Evolutionary conservation across 2,329 filamentous ascomycete species (phyloP), one percentile per base, ranked within the genome.

Genomic region (Ciborinia camelliae): DNA sequence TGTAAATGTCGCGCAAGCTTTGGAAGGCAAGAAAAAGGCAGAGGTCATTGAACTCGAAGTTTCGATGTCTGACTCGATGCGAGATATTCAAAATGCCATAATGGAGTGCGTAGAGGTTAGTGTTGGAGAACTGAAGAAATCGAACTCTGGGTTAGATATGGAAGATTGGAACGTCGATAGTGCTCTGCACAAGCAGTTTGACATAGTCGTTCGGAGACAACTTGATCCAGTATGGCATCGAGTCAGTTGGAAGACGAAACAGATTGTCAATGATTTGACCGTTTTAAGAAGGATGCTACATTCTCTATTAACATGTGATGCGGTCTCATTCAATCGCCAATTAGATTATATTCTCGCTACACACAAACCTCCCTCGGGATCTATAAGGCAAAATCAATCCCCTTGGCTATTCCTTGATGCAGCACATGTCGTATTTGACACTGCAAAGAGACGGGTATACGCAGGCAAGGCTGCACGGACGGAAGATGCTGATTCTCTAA

Each of bases 11-110:
- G 92, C 93, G 0, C 87, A 92, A 71, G 92, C 92, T 3, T 81
- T 99, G 3, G 95, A 99, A 76, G 93, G 93, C 12, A 91, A 90
- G 75, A 89, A 90, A 73, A 97, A 94, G 75, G 94, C 95, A 5
- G 95, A 99, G 77, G 95, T 99, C 53, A 96, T 99, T 68, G 95
- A 99, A 77, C 82, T 98, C 30, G 95, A 97, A 77, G 90, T 99
- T 6, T 89, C 91, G 35, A 98, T 99, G 94, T 97, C 92, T 6
- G 91, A 96, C 45, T 84, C 87, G 58, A 99, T 99, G 95, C 86
- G 85, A 66, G 88, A 92, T 50, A 97, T 99, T 48, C 95, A 99
- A 74, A 94, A 91, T 68, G 93, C 95, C 32, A 89, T 98, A 66
- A 86, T 99, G 77, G 94, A 98, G 75, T 99, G 95, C 74, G 93